A percentile compares a stretch with the other conserved stretches of the same genome.
Evolutionary conservation across 176 grass and related monocot species (phyloP).

Genomic region (Oryza coarctata): DNA sequence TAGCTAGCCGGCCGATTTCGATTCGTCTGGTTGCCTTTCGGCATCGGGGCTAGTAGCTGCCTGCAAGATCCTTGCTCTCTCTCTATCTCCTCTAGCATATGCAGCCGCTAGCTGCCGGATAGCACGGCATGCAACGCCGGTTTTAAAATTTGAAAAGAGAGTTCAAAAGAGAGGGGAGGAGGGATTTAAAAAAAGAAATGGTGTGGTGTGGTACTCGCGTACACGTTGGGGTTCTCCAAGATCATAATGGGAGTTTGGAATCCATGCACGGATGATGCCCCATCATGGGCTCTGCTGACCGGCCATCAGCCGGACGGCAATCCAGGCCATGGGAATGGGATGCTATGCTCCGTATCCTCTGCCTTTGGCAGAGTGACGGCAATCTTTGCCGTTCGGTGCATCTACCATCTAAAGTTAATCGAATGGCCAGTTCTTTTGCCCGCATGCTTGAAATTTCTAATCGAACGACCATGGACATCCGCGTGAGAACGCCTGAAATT

Average conservation of each 20-base stretch:
- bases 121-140: neutral
- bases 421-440: too few relatives aligned
- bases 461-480: too few relatives aligned
- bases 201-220: neutral
- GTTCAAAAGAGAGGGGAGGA: neutral
- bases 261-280: slow-evolving; percentile 15
- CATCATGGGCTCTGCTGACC: slow-evolving; percentile 35
- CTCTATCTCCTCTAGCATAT: neutral
- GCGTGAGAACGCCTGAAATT: too few relatives aligned
- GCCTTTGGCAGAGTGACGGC: too few relatives aligned
- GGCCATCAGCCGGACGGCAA: too few relatives aligned
- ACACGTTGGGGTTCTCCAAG: slow-evolving; percentile 28
- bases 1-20: neutral
- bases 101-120: neutral
- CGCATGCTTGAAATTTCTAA: too few relatives aligned
- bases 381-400: too few relatives aligned
- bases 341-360: too few relatives aligned
- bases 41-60: neutral
- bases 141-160: neutral
- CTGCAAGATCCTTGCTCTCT: neutral
- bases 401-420: too few relatives aligned
- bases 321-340: neutral
- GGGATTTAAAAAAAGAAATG: neutral
- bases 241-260: slow-evolving; percentile 28
- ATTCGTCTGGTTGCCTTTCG: neutral